Percentiles rank a stretch among this genome's conserved stretches.
Conservation (phyloP, 129 eudicot genomes). For the Artemisia tridentata region DNA sequence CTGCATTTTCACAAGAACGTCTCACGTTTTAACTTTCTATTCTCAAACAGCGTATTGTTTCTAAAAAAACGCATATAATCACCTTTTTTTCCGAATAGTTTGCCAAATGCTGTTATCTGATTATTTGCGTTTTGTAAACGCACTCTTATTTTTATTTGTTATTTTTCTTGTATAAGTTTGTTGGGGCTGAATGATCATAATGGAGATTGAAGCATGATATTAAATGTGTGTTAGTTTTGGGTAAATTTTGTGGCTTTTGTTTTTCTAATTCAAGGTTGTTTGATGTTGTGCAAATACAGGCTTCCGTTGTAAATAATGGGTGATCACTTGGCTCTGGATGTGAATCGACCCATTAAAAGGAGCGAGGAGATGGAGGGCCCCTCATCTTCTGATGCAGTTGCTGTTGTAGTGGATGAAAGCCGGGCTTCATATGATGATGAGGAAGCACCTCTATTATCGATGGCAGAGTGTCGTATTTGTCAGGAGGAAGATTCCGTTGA, state of each 20-base stretch:
- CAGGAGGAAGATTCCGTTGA: slow-evolving; percentile 41
- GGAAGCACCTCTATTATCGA: slow-evolving; percentile 64
- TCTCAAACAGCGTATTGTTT: too few species aligned
- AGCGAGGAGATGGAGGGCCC: slow-evolving; percentile 46
- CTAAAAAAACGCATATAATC: too few species aligned
- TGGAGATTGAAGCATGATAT: neutral
- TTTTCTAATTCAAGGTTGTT: neutral
- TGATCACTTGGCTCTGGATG: slow-evolving; percentile 61
- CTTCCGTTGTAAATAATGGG: slow-evolving; percentile 55
- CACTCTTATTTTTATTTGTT: too few species aligned
- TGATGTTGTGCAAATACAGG: slow-evolving; percentile 13
- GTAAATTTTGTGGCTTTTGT: neutral
- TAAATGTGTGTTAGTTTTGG: neutral
- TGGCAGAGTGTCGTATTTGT: slow-evolving; percentile 44
- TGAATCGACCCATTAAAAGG: slow-evolving; percentile 48
- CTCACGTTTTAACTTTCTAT: too few species aligned
- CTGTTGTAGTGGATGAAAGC: slow-evolving; percentile 37
- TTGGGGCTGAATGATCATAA: too few species aligned
- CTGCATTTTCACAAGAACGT: too few species aligned
- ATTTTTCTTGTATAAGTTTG: too few species aligned
- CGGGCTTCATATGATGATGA: slow-evolving; percentile 51
- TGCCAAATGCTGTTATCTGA: too few species aligned
- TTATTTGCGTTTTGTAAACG: too few species aligned
- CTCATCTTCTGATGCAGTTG: slow-evolving; percentile 35
- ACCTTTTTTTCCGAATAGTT: too few species aligned